Percentiles rank a stretch among this genome's conserved stretches.
Evolutionary conservation across 2,329 filamentous ascomycete species (phyloP).

Genomic region (Macrophomina phaseolina): DNA sequence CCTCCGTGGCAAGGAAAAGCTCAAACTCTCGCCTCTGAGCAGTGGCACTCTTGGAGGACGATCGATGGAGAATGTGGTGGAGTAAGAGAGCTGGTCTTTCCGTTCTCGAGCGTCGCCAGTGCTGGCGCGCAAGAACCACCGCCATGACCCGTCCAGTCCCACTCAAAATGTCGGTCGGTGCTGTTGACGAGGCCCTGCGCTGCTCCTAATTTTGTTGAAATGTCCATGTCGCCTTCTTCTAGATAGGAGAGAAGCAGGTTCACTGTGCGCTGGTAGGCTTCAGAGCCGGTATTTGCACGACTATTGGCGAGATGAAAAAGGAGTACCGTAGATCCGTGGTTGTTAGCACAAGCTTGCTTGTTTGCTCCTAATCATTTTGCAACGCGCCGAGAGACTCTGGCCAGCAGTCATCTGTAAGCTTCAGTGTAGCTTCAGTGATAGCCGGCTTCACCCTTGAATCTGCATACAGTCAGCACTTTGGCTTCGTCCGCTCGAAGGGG

Average conservation of each 20-base stretch:
- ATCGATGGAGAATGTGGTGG: constrained; percentile 19
- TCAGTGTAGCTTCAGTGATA: too few species aligned
- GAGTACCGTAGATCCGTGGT: neutral
- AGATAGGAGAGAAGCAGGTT: neutral
- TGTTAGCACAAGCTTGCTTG: neutral
- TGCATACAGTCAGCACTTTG: too few species aligned
- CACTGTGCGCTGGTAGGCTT: neutral
- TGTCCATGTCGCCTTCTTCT: neutral
- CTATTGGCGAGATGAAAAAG: neutral
- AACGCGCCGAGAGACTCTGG: too few species aligned
- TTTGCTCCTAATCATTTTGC: neutral
- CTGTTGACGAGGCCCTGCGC: neutral
- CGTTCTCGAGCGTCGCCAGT: neutral
- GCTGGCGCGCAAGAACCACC: constrained; percentile 16
- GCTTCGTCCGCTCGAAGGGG: too few species aligned
- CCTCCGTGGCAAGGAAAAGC: neutral
- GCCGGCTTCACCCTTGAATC: too few species aligned
- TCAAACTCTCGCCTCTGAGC: neutral
- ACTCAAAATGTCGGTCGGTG: constrained; percentile 14
- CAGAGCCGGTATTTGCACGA: neutral
- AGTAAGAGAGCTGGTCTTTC: constrained; percentile 5
- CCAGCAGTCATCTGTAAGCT: too few species aligned
- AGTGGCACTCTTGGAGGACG: constrained; percentile 2
- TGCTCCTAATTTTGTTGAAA: neutral
- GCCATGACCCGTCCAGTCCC: neutral